Evolutionary conservation across 1,284 basidiomycete genomes (phyloP), one percentile per base, ranked within the genome.

Genomic region (Sporisorium scitamineum): DNA sequence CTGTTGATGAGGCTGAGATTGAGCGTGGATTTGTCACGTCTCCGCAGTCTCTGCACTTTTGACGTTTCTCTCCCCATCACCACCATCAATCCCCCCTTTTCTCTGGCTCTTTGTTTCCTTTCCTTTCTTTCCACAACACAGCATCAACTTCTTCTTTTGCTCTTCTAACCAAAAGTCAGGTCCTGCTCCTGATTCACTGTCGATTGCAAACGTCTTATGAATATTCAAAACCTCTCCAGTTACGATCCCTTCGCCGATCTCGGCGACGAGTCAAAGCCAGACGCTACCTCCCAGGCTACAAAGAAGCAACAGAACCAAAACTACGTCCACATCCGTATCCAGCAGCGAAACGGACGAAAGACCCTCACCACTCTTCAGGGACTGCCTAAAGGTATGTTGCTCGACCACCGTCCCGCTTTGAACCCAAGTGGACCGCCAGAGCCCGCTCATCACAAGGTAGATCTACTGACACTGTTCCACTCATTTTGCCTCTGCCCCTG

Each of bases 321-420:
- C 70, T 84, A 86, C 83, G 85, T 87, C 54, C 87, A 87, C 80
- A 87, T 87, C 73, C 86, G 89, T 89, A 93, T 99, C 85, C 97
- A 99, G 88, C 97, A 99, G 88, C 90, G 97, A 85, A 99, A 99
- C 90, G 97, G 97, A 81, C 91, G 97, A 83, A 99, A 99, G 90
- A 97, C 95, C 75, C 88, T 99, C 88, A 99, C 97, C 47, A 99
- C 96, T 66, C 90, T 99, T 79, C 96, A 99, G 88, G 97, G 97
- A 78, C 88, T 99, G 75, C 94, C 94, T 69, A 94, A 93, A 88
- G 91, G 94, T 94, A 80, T 78, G 90, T 74, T 0, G n/a, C 18
- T 8, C 20, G 34, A 37, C 37, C 16, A 39, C 16, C 37, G 8
- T n/a, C 8, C 18, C 16, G 37, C 37, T n/a, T n/a, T 39, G 37